Evolutionary conservation across 495 filamentous ascomycete genomes (phyloP).

Genomic region (Platismatia glauca): DNA sequence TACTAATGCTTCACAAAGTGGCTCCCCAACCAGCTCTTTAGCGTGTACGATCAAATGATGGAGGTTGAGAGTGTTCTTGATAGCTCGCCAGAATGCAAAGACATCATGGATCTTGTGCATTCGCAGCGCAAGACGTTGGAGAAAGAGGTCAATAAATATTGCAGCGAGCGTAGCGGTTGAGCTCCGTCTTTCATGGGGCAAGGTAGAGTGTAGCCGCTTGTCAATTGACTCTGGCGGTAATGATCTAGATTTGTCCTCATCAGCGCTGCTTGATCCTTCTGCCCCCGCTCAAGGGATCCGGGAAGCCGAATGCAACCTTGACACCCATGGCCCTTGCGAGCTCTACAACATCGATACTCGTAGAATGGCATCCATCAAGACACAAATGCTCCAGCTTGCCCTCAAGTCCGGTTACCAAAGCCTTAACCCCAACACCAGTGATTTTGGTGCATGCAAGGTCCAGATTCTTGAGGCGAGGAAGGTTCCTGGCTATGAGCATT

Average conservation of each 20-base stretch:
- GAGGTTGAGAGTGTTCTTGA: conserved; percentile 41
- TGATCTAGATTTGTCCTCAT: not conserved
- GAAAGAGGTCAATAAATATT: conserved; percentile 75
- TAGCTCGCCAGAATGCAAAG: conserved; percentile 36
- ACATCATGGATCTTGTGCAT: conserved; percentile 63
- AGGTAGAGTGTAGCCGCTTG: not conserved
- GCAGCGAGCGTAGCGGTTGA: conserved; percentile 56
- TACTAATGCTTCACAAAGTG: conserved; percentile 39
- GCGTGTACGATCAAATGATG: conserved; percentile 69
- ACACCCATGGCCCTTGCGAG: conserved; percentile 26
- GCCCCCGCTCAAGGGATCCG: not conserved
- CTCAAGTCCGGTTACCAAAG: conserved; percentile 14
- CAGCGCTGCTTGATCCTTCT: conserved; percentile 11
- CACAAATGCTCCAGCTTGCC: conserved; percentile 21
- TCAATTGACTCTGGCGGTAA: not conserved
- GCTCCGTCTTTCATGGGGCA: not conserved
- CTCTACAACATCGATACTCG: conserved; percentile 27
- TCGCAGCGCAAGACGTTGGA: conserved; percentile 60
- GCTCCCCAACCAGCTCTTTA: conserved; percentile 76
- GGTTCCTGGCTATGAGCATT: not conserved
- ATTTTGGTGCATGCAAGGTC: conserved; percentile 21
- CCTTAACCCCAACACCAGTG: conserved; percentile 29
- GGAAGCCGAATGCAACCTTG: conserved; percentile 18
- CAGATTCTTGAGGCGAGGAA: conserved; percentile 15
- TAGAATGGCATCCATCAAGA: conserved; percentile 23